Base-by-base conservation (phyloP, 495 filamentous ascomycete genomes). In the Annulohypoxylon nitens region DNA sequence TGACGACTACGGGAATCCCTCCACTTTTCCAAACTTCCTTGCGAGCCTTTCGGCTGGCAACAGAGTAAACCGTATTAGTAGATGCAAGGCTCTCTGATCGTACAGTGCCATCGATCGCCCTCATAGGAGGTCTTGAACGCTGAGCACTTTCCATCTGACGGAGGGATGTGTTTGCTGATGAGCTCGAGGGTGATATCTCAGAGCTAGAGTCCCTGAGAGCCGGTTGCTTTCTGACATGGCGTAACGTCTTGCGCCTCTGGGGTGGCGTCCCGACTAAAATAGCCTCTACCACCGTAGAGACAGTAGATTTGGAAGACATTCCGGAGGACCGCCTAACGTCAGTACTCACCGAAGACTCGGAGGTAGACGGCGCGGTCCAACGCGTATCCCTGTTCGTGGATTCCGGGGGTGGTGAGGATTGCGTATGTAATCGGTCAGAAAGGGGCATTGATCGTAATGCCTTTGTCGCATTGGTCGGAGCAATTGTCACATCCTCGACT, bases 231-330 rank as follows among this genome's bases (percentile, higher is more conserved):
- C 88, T 89, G 23, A 88, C 88, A 76, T 94, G 92, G 54, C 92
- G 88, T 62, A 95, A 81, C 26, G 86, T 89, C 71, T 87, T 85
- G 12, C 82, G 82, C 53, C 87, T 85, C 64, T 82, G 83, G 47
- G 87, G 89, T 4, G 86, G 83, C 3, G 84, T 82, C 55, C 92
- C 90, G 39, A 93, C 87, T 26, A 93, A 85, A 78, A 92, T 86
- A 10, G 89, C 92, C 79, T 92, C 91, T 14, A 94, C 86, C 4
- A 89, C 79, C 0, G 92, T 93, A 3, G 92, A 93, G 8, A 86
- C 84, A 6, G 84, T 86, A 55, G 86, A 88, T 57, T 78, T 84
- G 20, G 81, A 84, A 10, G 92, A 93, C 67, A 90, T 84, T 14
- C 82, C 84, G 18, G 92, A 95, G 36, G 88, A 86, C 39, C 86